phyloP scores from a whole-genome alignment of 495 filamentous ascomycete species.

The Penicillium samsonianum region DNA sequence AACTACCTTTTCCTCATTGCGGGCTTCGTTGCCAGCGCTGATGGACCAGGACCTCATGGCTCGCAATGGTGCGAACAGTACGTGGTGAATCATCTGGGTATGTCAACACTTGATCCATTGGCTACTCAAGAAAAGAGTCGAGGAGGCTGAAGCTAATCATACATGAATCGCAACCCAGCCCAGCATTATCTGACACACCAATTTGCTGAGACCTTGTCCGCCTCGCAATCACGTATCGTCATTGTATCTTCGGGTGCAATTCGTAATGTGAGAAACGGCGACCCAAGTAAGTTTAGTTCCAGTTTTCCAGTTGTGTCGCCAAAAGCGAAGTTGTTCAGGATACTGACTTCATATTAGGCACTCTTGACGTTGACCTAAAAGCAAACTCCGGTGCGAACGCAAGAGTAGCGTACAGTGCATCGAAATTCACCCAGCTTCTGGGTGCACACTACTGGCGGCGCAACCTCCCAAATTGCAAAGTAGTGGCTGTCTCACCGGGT shows the following conservation, averaged over 20 bases:
- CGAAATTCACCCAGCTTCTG: constrained; percentile 31
- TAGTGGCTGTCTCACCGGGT: constrained; percentile 34
- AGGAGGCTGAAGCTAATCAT: background rate
- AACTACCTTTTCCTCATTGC: constrained; percentile 29
- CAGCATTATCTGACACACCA: constrained; percentile 34
- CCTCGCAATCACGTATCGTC: constrained; percentile 29
- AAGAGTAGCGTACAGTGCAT: constrained; percentile 27
- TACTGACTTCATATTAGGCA: constrained; percentile 19
- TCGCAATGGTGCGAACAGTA: constrained; percentile 31
- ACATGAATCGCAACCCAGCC: constrained; percentile 13
- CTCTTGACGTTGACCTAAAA: constrained; percentile 31
- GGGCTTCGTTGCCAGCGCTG: constrained; percentile 22
- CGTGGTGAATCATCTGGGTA: constrained; percentile 35
- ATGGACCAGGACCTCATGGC: constrained; percentile 28
- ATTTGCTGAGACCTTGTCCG: constrained; percentile 25
- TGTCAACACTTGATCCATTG: background rate
- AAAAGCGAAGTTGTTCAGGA: background rate
- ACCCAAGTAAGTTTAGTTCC: constrained; percentile 22
- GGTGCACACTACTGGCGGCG: constrained; percentile 36
- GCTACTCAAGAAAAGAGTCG: background rate
- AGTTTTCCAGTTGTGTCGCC: background rate
- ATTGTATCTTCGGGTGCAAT: constrained; percentile 36
- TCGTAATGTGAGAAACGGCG: constrained; percentile 26
- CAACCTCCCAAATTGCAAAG: constrained; percentile 22
- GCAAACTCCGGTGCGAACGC: constrained; percentile 29